phyloP scores from a whole-genome alignment of 2,329 filamentous ascomycete genomes.

The Xylariaceae sp. region DNA sequence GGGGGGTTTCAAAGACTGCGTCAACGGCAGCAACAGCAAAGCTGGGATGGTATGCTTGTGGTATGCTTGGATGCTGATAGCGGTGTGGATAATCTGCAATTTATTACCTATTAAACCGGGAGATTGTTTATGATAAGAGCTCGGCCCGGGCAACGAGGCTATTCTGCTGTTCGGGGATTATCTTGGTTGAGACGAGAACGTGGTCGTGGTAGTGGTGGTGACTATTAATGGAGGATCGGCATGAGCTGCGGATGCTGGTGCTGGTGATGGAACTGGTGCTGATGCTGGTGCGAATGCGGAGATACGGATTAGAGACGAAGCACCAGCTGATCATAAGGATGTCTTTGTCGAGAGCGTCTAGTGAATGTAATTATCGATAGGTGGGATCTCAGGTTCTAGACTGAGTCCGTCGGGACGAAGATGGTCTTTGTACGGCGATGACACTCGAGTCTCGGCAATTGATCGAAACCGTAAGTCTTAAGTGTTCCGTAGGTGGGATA shows the following conservation, averaged over 20 bases:
- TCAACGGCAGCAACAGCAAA: neutral
- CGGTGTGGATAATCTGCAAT: neutral
- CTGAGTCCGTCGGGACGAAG: neutral
- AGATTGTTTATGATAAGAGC: neutral
- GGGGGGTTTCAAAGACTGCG: neutral
- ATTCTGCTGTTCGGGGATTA: neutral
- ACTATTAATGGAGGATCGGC: slow-evolving; percentile 12
- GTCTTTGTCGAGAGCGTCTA: neutral
- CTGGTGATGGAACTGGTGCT: no score
- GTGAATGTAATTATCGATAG: neutral
- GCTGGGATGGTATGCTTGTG: no score
- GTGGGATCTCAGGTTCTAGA: neutral
- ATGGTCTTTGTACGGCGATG: neutral
- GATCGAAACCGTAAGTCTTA: neutral
- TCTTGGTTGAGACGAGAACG: neutral
- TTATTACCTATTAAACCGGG: neutral
- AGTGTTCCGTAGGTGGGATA: neutral
- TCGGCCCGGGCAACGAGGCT: neutral
- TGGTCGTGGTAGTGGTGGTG: neutral
- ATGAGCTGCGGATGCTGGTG: neutral
- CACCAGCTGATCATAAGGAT: neutral
- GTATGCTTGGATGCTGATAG: neutral
- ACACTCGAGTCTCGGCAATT: neutral
- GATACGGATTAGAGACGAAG: neutral
- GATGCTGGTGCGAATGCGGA: neutral